These are phyloP conservation scores for Aspergillus carlsbadensis DNA, from an alignment of 495 filamentous ascomycete species.

Conservation along the genomic window DNA sequence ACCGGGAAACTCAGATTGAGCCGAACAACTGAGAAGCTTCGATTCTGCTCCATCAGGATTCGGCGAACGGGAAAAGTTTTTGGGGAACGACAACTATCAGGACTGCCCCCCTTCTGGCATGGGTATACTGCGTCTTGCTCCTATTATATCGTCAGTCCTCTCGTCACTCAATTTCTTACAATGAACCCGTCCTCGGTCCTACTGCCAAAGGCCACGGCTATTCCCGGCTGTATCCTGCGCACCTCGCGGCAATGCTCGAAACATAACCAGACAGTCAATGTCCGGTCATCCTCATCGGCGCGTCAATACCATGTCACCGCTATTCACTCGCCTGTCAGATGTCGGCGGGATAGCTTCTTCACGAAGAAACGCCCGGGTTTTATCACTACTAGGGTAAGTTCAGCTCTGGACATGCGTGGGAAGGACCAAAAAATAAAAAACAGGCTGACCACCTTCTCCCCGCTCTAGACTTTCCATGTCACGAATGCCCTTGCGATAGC, in stretches of 20 bases:
- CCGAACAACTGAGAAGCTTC: constrained; percentile 40
- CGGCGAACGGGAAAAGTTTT: constrained; percentile 3
- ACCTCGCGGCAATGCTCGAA: constrained; percentile 39
- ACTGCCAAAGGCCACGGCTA: constrained; percentile 47
- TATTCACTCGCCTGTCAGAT: constrained; percentile 22
- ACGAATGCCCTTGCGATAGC: constrained; percentile 59
- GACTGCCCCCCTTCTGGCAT: constrained; percentile 2
- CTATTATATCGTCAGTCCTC: not conserved
- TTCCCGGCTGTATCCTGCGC: constrained; percentile 45
- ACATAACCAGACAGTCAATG: constrained; percentile 21
- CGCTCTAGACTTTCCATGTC: constrained; percentile 70
- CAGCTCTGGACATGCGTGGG: not conserved
- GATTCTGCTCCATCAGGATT: constrained; percentile 21
- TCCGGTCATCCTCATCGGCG: constrained; percentile 25
- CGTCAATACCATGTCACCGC: constrained; percentile 31
- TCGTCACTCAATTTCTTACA: constrained; percentile 10
- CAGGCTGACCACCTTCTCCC: constrained; percentile 12
- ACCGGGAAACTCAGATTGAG: constrained; percentile 30
- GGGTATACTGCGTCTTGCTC: constrained; percentile 9
- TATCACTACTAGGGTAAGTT: constrained; percentile 33
- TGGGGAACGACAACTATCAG: not conserved
- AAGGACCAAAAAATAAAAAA: not conserved
- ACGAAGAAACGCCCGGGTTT: constrained; percentile 15
- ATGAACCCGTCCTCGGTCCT: constrained; percentile 44
- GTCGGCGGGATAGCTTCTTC: constrained; percentile 20